These are phyloP conservation scores for Phaseolus coccineus DNA, from an alignment of 331 rosid genomes.

Conservation along the genomic window DNA sequence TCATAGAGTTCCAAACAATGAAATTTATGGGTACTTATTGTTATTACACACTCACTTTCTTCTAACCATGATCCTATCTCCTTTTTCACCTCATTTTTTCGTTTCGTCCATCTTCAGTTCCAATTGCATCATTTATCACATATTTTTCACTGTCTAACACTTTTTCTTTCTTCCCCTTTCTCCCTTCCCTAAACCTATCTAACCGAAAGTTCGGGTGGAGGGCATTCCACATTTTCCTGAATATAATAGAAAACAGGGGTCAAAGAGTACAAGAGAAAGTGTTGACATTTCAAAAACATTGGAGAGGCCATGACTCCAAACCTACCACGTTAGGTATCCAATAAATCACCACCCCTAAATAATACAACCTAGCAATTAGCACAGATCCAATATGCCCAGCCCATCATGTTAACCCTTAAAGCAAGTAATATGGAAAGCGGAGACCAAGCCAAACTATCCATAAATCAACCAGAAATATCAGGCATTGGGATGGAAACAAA, in stretches of 20 bases:
- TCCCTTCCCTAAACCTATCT: not conserved
- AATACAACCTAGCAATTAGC: conserved; percentile 43
- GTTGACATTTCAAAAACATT: not conserved
- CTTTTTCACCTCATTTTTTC: not conserved
- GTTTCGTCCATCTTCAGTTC: not conserved
- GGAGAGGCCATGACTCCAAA: not conserved
- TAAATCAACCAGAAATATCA: not conserved
- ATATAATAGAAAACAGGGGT: not conserved
- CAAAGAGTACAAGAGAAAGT: conserved; percentile 10
- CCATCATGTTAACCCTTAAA: conserved; percentile 19
- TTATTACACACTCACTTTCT: not conserved
- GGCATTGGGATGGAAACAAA: not conserved
- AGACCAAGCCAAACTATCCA: not conserved
- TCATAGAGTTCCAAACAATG: not conserved
- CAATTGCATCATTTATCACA: not conserved
- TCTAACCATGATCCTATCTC: not conserved
- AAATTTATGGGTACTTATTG: not conserved
- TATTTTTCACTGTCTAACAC: not conserved
- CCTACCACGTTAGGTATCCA: not conserved
- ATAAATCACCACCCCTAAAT: not conserved
- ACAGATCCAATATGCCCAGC: conserved; percentile 34
- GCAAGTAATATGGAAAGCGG: conserved; percentile 14
- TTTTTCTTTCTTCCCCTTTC: not conserved
- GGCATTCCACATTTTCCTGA: not conserved
- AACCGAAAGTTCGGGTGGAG: not conserved